phyloP scores from a whole-genome alignment of 768 basidiomycete genomes.

The Mycena venus region DNA sequence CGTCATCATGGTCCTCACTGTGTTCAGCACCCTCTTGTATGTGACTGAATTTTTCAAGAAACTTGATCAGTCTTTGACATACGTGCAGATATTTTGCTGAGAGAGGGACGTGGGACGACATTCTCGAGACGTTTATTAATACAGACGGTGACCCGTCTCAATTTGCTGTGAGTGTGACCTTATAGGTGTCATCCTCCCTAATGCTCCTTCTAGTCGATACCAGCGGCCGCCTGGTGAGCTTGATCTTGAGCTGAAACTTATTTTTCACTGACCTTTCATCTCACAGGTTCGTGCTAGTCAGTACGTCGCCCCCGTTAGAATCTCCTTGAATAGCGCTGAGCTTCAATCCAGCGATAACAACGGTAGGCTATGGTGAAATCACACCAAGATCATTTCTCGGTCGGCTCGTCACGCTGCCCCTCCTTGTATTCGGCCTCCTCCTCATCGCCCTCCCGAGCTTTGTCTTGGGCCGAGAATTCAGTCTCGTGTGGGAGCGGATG shows the following conservation, averaged over 20 bases:
- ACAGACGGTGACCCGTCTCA: constrained; percentile 87
- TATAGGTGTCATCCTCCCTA: background rate
- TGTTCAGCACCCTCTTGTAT: constrained; percentile 89
- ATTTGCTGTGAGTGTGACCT: constrained; percentile 68
- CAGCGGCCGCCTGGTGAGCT: constrained; percentile 83
- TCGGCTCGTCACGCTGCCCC: constrained; percentile 85
- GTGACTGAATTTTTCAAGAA: constrained; percentile 38
- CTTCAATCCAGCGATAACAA: constrained; percentile 78
- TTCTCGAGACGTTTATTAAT: constrained; percentile 85
- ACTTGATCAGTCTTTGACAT: background rate
- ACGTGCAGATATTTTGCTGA: constrained; percentile 85
- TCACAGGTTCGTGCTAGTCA: constrained; percentile 79
- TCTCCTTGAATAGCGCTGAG: constrained; percentile 8
- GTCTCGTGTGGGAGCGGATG: constrained; percentile 91
- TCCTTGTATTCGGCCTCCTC: constrained; percentile 89
- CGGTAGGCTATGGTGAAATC: constrained; percentile 93
- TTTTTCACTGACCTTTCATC: background rate
- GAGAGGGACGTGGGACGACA: constrained; percentile 90
- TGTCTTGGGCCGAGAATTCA: constrained; percentile 93
- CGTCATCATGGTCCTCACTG: constrained; percentile 86
- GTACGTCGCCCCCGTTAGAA: constrained; percentile 58
- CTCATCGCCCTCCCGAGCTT: constrained; percentile 93
- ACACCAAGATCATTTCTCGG: constrained; percentile 92
- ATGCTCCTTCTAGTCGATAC: constrained; percentile 64
- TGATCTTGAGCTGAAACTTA: background rate